These are phyloP conservation scores for Kodamaea sp. DNA, from an alignment of 1,139 yeast species.

Conservation along the genomic window DNA sequence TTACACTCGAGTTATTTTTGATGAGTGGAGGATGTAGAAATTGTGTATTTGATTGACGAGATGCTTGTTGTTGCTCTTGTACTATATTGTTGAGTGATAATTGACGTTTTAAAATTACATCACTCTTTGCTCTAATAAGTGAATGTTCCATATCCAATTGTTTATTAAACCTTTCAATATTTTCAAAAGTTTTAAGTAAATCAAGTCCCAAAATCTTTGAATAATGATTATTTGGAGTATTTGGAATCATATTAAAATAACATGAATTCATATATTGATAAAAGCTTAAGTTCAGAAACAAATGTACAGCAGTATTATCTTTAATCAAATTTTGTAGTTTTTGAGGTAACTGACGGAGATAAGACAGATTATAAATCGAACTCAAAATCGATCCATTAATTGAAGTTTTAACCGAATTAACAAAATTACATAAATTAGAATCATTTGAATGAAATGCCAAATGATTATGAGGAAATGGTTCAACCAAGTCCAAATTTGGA, in stretches of 20 bases:
- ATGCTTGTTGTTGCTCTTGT: not conserved
- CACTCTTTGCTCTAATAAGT: slow-evolving; percentile 30
- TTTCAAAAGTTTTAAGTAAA: slow-evolving; percentile 40
- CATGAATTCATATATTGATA: slow-evolving; percentile 43
- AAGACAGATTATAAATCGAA: slow-evolving; percentile 21
- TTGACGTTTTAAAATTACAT: slow-evolving; percentile 32
- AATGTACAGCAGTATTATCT: slow-evolving; percentile 29
- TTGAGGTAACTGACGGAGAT: slow-evolving; percentile 31
- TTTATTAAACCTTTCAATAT: slow-evolving; percentile 28
- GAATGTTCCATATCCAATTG: slow-evolving; percentile 29
- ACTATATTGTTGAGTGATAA: slow-evolving; percentile 28
- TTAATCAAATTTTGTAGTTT: slow-evolving; percentile 36
- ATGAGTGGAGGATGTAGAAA: slow-evolving; percentile 3
- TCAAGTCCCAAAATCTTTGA: slow-evolving; percentile 35
- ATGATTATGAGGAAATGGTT: slow-evolving; percentile 37
- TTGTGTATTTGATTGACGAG: not conserved
- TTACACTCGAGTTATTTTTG: slow-evolving; percentile 13
- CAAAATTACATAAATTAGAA: slow-evolving; percentile 35
- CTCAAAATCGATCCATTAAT: slow-evolving; percentile 24
- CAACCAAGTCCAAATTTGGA: slow-evolving; percentile 16
- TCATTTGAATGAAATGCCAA: slow-evolving; percentile 40
- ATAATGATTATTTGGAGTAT: slow-evolving; percentile 36
- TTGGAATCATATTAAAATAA: slow-evolving; percentile 37
- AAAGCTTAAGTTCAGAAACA: slow-evolving; percentile 34
- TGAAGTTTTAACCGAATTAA: slow-evolving; percentile 27